Evolutionary conservation across 1,139 yeast genomes (phyloP), one percentile per base, ranked within the genome.

Genomic region (Scheffersomyces cryptocercus): DNA sequence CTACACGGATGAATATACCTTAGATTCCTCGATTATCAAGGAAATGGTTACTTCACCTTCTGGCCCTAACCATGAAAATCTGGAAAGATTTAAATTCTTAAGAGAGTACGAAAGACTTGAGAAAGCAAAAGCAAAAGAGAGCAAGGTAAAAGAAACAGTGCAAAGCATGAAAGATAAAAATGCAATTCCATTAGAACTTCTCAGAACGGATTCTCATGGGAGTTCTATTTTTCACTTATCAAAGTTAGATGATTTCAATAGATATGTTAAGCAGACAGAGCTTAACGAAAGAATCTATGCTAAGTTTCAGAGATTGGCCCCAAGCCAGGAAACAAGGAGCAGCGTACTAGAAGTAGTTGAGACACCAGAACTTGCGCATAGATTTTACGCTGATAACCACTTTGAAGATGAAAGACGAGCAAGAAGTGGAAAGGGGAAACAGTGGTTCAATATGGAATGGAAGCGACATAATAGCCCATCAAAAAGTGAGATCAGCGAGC

Each of bases 161-260:
- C 39, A 48, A 1, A 50, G 48, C 31, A 51, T 57, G 54, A 50
- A 48, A 38, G 39, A 49, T 35, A 40, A 48, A 13, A 38, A 52
- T 13, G 68, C 61, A 30, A 64, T 67, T 10, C 68, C 69, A 1
- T 46, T 67, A 32, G 66, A 66, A 41, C 39, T 55, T 0, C 34
- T 65, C 40, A 37, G 47, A 8, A 49, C 64, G 3, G 42, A 43
- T 20, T 35, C 55, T 54, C n/a, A 42, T 26, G 35, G 44, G 5
- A 42, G 49, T n/a, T 70, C 76, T 0, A 56, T 69, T 1, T 71
- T 73, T 47, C 59, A 59, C 4, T 53, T 73, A n/a, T 64, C 74
- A 0, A 48, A 59, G 11, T 50, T 73, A 33, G 72, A 70, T 45
- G 79, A 73, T 50, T 73, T 65, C 52, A 56, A 54, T 38, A 60